These are phyloP conservation scores for Mortierella alpina DNA, from an alignment of 192 early-diverging fungal genomes.

Conservation along the genomic window DNA sequence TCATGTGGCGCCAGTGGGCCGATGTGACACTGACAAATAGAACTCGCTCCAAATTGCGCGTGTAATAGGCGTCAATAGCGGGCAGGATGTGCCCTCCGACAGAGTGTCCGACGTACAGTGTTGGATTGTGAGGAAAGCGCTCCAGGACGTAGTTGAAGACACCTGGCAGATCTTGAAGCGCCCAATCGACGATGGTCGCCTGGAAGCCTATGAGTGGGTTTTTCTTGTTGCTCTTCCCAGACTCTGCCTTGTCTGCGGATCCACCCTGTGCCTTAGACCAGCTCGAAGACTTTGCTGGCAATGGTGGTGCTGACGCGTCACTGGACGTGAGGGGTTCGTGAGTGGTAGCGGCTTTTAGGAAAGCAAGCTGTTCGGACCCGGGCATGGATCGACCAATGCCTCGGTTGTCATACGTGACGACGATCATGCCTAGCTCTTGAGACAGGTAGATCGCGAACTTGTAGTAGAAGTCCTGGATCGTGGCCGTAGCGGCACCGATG, in stretches of 20 bases:
- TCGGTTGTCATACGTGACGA: conserved; percentile 44
- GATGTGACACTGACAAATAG: conserved; percentile 45
- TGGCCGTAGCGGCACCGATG: conserved; percentile 46
- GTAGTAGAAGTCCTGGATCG: conserved; percentile 49
- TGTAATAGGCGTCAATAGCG: conserved; percentile 42
- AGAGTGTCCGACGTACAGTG: conserved; percentile 38
- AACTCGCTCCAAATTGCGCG: conserved; percentile 42
- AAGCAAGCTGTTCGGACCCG: conserved; percentile 13
- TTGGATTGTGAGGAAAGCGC: conserved; percentile 39
- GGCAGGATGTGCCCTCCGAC: conserved; percentile 44
- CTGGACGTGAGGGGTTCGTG: conserved; percentile 1
- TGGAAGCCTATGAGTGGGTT: conserved; percentile 50
- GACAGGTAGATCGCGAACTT: conserved; percentile 50
- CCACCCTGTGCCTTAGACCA: background rate
- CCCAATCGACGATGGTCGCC: conserved; percentile 50
- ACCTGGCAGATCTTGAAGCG: conserved; percentile 35
- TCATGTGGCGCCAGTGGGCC: conserved; percentile 48
- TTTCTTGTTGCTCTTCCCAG: conserved; percentile 13
- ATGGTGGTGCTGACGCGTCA: conserved; percentile 1
- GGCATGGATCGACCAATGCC: conserved; percentile 51
- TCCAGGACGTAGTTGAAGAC: conserved; percentile 42
- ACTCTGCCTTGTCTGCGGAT: background rate
- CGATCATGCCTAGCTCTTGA: conserved; percentile 46
- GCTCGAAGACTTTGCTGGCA: conserved; percentile 20
- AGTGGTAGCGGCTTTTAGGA: conserved; percentile 26